phyloP scores from a whole-genome alignment of 805 yeast species.

The Starmerella scarabaei region DNA sequence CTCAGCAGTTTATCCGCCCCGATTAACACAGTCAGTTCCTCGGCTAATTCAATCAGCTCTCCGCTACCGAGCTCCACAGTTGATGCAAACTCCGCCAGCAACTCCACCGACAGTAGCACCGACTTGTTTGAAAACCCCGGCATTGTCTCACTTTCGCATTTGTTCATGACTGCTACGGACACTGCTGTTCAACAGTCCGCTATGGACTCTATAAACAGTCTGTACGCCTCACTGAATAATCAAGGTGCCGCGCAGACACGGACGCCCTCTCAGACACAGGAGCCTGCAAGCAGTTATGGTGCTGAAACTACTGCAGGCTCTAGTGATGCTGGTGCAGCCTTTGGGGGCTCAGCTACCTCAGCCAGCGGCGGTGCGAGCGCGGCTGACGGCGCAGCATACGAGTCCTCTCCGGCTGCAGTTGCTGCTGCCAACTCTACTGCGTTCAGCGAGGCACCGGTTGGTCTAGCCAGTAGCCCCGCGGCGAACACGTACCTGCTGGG shows the following conservation, averaged over 20 bases:
- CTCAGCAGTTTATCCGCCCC: too few relatives aligned
- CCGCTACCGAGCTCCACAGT: neutral
- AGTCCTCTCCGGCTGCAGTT: too few relatives aligned
- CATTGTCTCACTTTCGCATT: constrained; percentile 2
- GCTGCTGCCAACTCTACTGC: too few relatives aligned
- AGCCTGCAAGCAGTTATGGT: neutral
- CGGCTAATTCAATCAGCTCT: neutral
- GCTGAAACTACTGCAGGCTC: neutral
- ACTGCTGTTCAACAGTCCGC: constrained; percentile 5
- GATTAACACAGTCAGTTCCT: too few relatives aligned
- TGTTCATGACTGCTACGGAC: constrained; percentile 11
- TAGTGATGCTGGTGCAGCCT: neutral
- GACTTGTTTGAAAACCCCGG: constrained; percentile 2
- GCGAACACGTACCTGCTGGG: neutral
- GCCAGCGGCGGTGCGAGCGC: neutral
- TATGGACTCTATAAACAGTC: constrained; percentile 1
- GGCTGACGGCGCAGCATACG: too few relatives aligned
- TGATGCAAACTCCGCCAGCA: neutral
- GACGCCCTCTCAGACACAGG: neutral
- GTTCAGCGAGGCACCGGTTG: too few relatives aligned
- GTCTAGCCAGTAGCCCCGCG: neutral
- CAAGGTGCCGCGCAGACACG: neutral
- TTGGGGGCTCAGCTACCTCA: neutral
- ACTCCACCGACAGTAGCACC: neutral
- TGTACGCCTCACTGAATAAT: neutral